Base-by-base conservation (phyloP, 2,329 filamentous ascomycete species). In the Chrysosporium keratinophilum region DNA sequence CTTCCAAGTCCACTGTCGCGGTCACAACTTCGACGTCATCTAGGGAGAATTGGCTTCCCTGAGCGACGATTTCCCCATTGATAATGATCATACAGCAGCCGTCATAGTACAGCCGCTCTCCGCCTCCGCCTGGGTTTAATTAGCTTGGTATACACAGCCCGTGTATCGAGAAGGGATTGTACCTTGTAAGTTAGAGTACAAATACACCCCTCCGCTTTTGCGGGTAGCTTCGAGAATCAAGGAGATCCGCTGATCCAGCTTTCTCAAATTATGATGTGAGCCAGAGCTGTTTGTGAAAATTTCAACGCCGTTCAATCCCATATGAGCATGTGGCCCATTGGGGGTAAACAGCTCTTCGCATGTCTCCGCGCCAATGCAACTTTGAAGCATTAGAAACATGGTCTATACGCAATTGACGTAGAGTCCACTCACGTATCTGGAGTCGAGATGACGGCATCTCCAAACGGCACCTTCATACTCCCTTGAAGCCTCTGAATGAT, bases 301-400 rank as follows among this genome's bases (percentile, higher is more conserved):
- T 45, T 87, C 86, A 7, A 80, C 79, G 1, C 86, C 87, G 58
- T 85, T 78, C 1, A 88, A 71, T 12, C 77, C 76, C 74, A 81
- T 80, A 19, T 73, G 67, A 17, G 75, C 76, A 56, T 80, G 77
- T 1, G 80, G 79, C 11, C 71, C 71, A 49, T 64, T 58, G 10
- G 79, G 77, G 1, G 78, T 80, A 64, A 81, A 84, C 1, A 84
- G 69, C 61, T 84, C 81, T 65, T 86, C 82, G 60, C 56, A 57
- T 1, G 56, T 57, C 39, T 63, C 61, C 6, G 58, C 57, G n/a
- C 59, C 78, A 50, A 85, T 69, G 52, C 76, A 76, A 1, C 50
- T 52, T 33, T 11, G 15, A 31, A n/a, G 31, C 4, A 23, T 52
- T 41, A 39, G 34, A 14, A 11, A 17, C 9, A 6, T 3, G 15